Conservation (phyloP, 2,329 filamentous ascomycete genomes). For the Cordyceps sp. region DNA sequence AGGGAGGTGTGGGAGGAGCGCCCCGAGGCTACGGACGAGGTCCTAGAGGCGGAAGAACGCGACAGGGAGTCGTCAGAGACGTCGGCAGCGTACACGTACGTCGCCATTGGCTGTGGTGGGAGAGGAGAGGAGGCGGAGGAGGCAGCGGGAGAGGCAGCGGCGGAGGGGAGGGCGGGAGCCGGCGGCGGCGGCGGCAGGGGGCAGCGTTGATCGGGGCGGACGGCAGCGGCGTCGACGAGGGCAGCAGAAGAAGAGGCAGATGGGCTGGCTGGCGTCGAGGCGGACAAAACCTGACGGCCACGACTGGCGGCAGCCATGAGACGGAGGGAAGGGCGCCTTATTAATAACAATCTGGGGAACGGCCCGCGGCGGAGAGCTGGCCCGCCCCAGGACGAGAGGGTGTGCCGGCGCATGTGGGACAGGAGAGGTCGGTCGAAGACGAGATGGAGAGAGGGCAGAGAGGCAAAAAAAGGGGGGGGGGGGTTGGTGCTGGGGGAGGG, state of each 20-base stretch:
- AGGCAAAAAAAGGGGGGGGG: too few species aligned
- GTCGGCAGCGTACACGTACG: conserved; percentile 25
- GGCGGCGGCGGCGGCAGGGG: neutral
- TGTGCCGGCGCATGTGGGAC: conserved; percentile 7
- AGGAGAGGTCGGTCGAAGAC: conserved; percentile 2
- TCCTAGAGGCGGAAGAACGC: conserved; percentile 35
- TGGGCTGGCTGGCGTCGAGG: conserved; percentile 1
- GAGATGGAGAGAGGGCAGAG: conserved; percentile 1
- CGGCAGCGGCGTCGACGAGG: too few species aligned
- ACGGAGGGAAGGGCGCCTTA: conserved; percentile 1
- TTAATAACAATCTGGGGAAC: conserved; percentile 6
- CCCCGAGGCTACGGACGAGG: conserved; percentile 26
- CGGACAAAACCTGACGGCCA: conserved; percentile 1
- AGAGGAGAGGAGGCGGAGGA: conserved; percentile 4
- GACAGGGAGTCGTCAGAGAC: conserved; percentile 35
- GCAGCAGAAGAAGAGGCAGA: too few species aligned
- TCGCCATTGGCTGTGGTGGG: conserved; percentile 12
- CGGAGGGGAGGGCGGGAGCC: neutral
- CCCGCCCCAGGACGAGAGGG: conserved; percentile 4
- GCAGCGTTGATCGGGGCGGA: too few species aligned
- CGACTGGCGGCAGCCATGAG: conserved; percentile 1
- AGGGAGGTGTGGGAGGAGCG: conserved; percentile 33
- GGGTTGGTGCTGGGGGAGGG: too few species aligned
- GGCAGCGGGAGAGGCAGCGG: conserved; percentile 2
- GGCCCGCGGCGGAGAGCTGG: conserved; percentile 5